phyloP scores from a whole-genome alignment of 225 moss, liverwort and hornwort species.

The Bryum argenteum region DNA sequence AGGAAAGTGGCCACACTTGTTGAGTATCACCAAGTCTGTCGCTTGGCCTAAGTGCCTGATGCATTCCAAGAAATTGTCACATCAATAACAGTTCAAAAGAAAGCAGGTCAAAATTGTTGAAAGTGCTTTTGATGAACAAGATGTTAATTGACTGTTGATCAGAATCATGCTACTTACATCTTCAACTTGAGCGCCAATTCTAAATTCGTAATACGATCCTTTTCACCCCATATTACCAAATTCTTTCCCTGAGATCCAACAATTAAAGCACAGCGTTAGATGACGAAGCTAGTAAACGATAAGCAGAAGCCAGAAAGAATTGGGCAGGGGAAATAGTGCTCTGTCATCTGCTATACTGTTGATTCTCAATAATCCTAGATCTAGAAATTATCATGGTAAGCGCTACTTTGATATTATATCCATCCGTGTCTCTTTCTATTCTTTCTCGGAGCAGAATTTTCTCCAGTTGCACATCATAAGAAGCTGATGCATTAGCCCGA shows the following conservation, averaged over 20 bases:
- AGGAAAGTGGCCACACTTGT: slow-evolving; percentile 55
- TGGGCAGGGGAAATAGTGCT: too few relatives aligned
- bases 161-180: slow-evolving; percentile 30
- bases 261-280: background rate
- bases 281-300: background rate
- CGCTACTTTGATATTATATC: too few relatives aligned
- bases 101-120: background rate
- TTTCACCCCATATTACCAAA: slow-evolving; percentile 49
- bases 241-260: slow-evolving; percentile 36
- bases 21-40: slow-evolving; percentile 37
- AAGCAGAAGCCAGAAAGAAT: too few relatives aligned
- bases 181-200: slow-evolving; percentile 38
- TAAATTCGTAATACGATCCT: slow-evolving; percentile 32
- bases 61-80: slow-evolving; percentile 1
- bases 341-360: too few relatives aligned
- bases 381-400: too few relatives aligned
- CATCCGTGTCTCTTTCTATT: too few relatives aligned
- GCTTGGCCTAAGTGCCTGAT: slow-evolving; percentile 45
- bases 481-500: too few relatives aligned
- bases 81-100: background rate
- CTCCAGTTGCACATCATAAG: too few relatives aligned
- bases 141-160: background rate
- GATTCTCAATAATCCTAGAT: too few relatives aligned
- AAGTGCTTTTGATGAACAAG: background rate
- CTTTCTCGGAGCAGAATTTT: too few relatives aligned